Percentiles rank a stretch among this genome's conserved stretches.
These are phyloP conservation scores for Fraxinus floribunda DNA, from an alignment of 305 asterid genomes.

Conservation along the genomic window DNA sequence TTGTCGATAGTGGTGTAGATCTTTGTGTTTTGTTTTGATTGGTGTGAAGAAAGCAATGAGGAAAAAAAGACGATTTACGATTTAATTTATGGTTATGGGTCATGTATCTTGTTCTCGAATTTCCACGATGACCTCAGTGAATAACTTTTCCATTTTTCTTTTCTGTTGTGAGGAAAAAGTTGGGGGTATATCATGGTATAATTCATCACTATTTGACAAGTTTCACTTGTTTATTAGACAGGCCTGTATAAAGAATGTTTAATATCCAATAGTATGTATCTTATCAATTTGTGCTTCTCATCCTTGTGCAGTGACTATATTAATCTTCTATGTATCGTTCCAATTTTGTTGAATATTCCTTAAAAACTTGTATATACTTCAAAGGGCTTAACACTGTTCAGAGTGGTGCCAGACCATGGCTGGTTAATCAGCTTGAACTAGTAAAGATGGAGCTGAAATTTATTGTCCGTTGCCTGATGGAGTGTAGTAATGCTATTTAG, in stretches of 20 bases:
- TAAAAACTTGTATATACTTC: not conserved
- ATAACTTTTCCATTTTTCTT: not conserved
- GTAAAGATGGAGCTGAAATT: not conserved
- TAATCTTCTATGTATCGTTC: not conserved
- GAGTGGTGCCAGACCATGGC: not conserved
- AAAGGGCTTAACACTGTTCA: not conserved
- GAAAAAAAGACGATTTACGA: conserved; percentile 16
- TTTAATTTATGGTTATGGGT: conserved; percentile 40
- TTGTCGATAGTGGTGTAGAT: conserved; percentile 20
- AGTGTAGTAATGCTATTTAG: not conserved
- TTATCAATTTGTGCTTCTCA: not conserved
- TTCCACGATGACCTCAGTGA: not conserved
- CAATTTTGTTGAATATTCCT: not conserved
- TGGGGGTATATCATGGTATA: conserved; percentile 43
- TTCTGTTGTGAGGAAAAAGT: conserved; percentile 27
- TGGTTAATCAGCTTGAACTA: not conserved
- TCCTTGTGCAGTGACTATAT: not conserved
- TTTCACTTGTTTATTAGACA: conserved; percentile 1
- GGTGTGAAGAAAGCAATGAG: conserved; percentile 27
- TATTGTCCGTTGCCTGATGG: not conserved
- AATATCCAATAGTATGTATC: not conserved
- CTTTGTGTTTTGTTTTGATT: conserved; percentile 11
- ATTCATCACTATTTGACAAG: conserved; percentile 26
- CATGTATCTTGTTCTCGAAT: conserved; percentile 28
- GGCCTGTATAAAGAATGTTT: conserved; percentile 25